These are phyloP conservation scores for Pseudozyma hubeiensis DNA, from an alignment of 1,284 basidiomycete species.

Conservation along the genomic window DNA sequence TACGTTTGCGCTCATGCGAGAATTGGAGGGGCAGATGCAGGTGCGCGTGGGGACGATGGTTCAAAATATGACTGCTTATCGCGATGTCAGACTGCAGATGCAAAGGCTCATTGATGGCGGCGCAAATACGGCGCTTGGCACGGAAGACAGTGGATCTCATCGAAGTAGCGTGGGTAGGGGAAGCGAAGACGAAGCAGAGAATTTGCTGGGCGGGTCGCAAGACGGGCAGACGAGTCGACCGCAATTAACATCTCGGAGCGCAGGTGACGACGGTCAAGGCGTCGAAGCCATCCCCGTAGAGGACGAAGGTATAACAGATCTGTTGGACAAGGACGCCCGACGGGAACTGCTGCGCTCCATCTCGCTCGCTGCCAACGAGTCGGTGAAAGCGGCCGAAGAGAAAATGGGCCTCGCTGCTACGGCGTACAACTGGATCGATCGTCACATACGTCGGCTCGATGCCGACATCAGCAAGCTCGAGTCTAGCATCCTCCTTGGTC, in stretches of 20 bases:
- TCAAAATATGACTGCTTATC: conserved; percentile 29
- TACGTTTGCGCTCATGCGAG: conserved; percentile 81
- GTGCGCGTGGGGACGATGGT: conserved; percentile 22
- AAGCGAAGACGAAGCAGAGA: conserved; percentile 46
- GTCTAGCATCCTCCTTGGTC: conserved; percentile 54
- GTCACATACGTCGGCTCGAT: conserved; percentile 72
- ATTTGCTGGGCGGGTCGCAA: conserved; percentile 29
- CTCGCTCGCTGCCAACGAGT: conserved; percentile 38
- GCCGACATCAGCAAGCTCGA: conserved; percentile 67
- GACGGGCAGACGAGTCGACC: neutral
- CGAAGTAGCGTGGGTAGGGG: neutral
- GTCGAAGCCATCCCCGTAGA: neutral
- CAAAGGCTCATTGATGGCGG: conserved; percentile 12
- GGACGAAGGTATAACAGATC: neutral
- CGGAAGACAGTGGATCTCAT: neutral
- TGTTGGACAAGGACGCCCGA: conserved; percentile 18
- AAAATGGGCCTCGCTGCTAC: conserved; percentile 72
- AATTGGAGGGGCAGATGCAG: conserved; percentile 80
- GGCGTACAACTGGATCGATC: conserved; percentile 72
- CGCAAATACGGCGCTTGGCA: neutral
- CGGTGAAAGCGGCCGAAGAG: conserved; percentile 70
- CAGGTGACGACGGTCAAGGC: neutral
- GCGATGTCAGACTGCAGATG: conserved; percentile 32
- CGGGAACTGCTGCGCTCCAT: conserved; percentile 26
- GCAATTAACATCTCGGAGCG: neutral